Conservation (phyloP, 208 protist genomes). For the Eutreptiella sp. region DNA sequence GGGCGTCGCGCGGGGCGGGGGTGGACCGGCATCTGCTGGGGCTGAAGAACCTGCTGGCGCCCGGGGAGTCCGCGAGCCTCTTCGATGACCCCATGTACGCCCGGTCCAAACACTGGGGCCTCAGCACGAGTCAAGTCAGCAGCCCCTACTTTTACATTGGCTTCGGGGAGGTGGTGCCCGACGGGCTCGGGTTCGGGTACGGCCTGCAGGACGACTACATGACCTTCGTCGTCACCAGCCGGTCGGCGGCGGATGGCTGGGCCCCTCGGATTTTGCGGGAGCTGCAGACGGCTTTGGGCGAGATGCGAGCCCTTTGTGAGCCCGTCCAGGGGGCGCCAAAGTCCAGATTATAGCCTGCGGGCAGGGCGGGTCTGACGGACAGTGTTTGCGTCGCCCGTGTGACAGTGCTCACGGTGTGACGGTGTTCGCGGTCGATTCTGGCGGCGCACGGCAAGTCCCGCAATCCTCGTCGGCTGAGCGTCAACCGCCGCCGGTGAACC, state of each 20-base stretch:
- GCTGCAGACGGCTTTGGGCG: constrained; percentile 7
- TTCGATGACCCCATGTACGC: constrained; percentile 30
- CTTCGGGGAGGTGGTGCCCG: constrained; percentile 24
- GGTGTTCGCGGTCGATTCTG: constrained; percentile 17
- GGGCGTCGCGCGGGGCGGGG: constrained; percentile 4
- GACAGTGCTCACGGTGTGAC: not conserved
- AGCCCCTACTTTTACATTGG: constrained; percentile 25
- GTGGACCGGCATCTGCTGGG: constrained; percentile 28
- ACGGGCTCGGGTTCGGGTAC: constrained; percentile 35
- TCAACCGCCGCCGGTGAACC: too few species aligned
- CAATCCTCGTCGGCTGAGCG: too few species aligned
- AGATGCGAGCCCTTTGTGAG: constrained; percentile 20
- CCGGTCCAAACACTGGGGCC: constrained; percentile 1
- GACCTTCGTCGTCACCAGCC: constrained; percentile 26
- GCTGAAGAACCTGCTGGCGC: constrained; percentile 16
- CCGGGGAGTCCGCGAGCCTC: not conserved
- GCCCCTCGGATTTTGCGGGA: constrained; percentile 1
- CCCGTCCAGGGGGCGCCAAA: not conserved
- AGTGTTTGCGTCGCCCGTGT: not conserved
- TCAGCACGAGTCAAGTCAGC: constrained; percentile 18
- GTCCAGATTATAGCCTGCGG: not conserved
- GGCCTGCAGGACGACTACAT: constrained; percentile 20
- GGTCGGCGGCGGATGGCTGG: not conserved
- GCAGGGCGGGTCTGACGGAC: not conserved
- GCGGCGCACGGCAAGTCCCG: too few species aligned